Conservation (phyloP, 2,329 filamentous ascomycete species). For the Alternaria gansuensis region DNA sequence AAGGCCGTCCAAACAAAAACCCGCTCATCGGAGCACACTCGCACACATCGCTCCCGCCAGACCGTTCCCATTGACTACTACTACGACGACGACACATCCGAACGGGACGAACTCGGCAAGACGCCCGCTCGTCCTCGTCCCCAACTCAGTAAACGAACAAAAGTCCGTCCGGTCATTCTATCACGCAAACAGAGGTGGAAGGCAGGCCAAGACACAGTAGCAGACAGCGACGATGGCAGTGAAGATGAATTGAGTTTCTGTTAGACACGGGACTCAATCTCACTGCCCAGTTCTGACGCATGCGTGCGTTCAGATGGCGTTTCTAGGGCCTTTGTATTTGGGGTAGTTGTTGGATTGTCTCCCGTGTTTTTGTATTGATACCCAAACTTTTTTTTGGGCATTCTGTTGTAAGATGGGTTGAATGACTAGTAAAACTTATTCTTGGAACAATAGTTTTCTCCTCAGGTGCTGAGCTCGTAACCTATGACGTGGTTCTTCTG, state of each 20-base stretch:
- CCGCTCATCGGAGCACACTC: background rate
- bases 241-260: constrained; percentile 49
- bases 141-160: constrained; percentile 8
- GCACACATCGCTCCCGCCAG: background rate
- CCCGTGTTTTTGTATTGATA: background rate
- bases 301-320: constrained; percentile 1
- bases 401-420: background rate
- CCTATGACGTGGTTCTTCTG: background rate
- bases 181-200: constrained; percentile 24
- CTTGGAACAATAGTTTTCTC: background rate
- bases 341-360: background rate
- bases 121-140: constrained; percentile 13
- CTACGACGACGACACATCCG: constrained; percentile 4
- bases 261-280: constrained; percentile 20
- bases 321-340: background rate
- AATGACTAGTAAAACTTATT: background rate
- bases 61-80: background rate
- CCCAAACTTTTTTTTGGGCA: background rate
- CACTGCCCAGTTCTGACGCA: background rate
- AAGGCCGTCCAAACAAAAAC: background rate
- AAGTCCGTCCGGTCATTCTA: background rate
- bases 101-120: constrained; percentile 28
- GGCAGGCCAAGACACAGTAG: constrained; percentile 3
- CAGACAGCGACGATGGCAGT: constrained; percentile 31
- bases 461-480: background rate